A percentile compares a stretch with the other conserved stretches of the same genome.
phyloP scores from a whole-genome alignment of 352 stramenopile species.

The Thalassiosira allenii region DNA sequence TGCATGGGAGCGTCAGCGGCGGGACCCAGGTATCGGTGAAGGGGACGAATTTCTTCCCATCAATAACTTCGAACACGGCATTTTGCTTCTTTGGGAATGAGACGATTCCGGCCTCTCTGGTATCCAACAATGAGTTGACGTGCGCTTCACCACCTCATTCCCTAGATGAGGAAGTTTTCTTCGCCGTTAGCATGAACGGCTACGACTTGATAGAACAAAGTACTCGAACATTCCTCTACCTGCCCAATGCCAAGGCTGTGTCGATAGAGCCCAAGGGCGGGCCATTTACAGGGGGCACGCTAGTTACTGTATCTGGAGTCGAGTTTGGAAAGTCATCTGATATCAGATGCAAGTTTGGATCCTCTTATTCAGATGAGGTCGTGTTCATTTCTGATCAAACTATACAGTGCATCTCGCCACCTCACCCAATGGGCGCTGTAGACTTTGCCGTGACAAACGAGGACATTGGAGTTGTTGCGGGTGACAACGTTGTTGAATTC shows the following conservation, averaged over 20 bases:
- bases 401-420: constrained; percentile 65
- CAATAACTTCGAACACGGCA: constrained; percentile 29
- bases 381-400: constrained; percentile 57
- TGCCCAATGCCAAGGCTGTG: constrained; percentile 46
- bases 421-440: constrained; percentile 49
- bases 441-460: constrained; percentile 57
- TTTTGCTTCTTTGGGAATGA: constrained; percentile 66
- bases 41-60: constrained; percentile 54
- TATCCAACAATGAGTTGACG: constrained; percentile 51
- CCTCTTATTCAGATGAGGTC: constrained; percentile 33
- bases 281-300: constrained; percentile 66
- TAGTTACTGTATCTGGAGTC: constrained; percentile 69
- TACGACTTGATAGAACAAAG: constrained; percentile 36
- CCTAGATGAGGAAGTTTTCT: constrained; percentile 30
- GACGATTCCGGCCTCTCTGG: constrained; percentile 42
- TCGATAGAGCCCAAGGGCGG: constrained; percentile 64
- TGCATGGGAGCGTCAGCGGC: constrained; percentile 45
- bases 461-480: constrained; percentile 72
- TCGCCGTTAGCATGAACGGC: constrained; percentile 63
- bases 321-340: constrained; percentile 68
- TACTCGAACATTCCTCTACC: constrained; percentile 50
- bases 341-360: constrained; percentile 72
- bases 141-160: constrained; percentile 58
- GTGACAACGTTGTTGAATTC: constrained; percentile 81
- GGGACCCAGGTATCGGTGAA: constrained; percentile 67